A percentile compares a stretch with the other conserved stretches of the same genome.
These are phyloP conservation scores for Arthrinium phaeospermum DNA, from an alignment of 2,329 filamentous ascomycete species.

Conservation along the genomic window DNA sequence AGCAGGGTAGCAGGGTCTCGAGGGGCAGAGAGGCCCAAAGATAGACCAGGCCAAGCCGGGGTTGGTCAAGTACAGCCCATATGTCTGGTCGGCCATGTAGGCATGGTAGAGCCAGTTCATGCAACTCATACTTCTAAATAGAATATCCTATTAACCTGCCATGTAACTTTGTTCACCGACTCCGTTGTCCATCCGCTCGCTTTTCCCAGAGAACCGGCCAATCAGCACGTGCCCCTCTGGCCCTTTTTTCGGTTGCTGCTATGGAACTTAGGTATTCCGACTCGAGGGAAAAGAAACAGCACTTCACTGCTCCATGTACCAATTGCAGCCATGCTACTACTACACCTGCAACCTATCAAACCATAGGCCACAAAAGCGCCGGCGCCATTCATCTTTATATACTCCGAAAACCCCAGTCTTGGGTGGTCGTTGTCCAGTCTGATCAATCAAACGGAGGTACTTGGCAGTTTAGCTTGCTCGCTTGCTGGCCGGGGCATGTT, in stretches of 20 bases:
- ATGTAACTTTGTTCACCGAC: constrained; percentile 47
- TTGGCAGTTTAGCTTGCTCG: not conserved
- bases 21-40: constrained; percentile 12
- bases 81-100: not conserved
- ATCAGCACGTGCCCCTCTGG: constrained; percentile 21
- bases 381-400: not conserved
- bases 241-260: constrained; percentile 13
- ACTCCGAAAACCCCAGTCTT: constrained; percentile 8
- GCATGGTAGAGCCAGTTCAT: constrained; percentile 44
- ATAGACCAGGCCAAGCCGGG: constrained; percentile 13
- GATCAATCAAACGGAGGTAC: not conserved
- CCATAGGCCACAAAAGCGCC: constrained; percentile 20
- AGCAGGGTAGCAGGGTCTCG: constrained; percentile 14
- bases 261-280: not conserved
- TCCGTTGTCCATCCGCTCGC: constrained; percentile 39
- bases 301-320: not conserved
- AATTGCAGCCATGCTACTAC: not conserved
- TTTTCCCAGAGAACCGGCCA: constrained; percentile 3
- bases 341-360: constrained; percentile 24
- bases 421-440: not conserved
- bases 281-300: constrained; percentile 15
- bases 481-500: not conserved
- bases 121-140: constrained; percentile 43
- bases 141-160: constrained; percentile 3
- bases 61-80: constrained; percentile 32